Evolutionary conservation across 306 rosid genomes (phyloP).

Genomic region (Acacia acuminata): DNA sequence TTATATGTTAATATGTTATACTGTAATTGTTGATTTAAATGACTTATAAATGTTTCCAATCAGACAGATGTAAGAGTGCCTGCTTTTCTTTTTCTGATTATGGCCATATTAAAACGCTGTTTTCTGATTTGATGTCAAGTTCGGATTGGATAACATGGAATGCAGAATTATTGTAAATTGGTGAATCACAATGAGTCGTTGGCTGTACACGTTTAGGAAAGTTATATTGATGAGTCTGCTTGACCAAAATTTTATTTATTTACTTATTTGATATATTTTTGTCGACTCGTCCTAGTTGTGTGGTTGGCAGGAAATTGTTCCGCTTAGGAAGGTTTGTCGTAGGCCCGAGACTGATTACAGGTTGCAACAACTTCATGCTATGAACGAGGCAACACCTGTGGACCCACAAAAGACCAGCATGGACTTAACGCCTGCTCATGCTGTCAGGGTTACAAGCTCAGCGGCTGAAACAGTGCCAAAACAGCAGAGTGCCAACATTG

Average conservation of each 20-base stretch:
- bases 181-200: constrained; percentile 1
- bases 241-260: background rate
- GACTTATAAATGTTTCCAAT: constrained; percentile 1
- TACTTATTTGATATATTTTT: background rate
- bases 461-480: constrained; percentile 57
- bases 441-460: constrained; percentile 36
- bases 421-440: constrained; percentile 43
- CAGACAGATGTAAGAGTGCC: background rate
- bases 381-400: constrained; percentile 54
- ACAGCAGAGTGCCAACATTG: constrained; percentile 51
- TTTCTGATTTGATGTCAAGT: constrained; percentile 3
- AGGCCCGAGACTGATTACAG: constrained; percentile 92
- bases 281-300: constrained; percentile 2
- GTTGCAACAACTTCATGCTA: constrained; percentile 88
- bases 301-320: constrained; percentile 83
- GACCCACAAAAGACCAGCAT: constrained; percentile 58
- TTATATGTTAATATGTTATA: background rate
- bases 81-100: background rate
- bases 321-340: constrained; percentile 91
- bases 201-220: constrained; percentile 6
- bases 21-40: background rate
- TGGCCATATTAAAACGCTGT: background rate
- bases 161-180: constrained; percentile 25
- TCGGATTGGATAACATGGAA: background rate
- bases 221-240: background rate